Percentiles rank a stretch among this genome's conserved stretches.
These are phyloP conservation scores for Takashimella tepidaria DNA, from an alignment of 1,284 basidiomycete species.

Conservation along the genomic window DNA sequence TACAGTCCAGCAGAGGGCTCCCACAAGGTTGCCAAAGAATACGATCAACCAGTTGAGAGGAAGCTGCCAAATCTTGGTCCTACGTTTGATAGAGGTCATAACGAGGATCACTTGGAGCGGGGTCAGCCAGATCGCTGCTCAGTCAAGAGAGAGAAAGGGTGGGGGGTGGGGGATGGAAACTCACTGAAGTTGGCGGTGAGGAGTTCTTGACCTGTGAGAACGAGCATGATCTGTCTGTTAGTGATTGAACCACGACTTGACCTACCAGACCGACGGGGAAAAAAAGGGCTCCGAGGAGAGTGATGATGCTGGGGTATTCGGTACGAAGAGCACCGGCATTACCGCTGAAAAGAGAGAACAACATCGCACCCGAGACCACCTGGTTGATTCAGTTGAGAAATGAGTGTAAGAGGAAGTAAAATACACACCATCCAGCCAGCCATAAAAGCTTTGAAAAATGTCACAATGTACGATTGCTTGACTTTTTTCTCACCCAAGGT, in stretches of 20 bases:
- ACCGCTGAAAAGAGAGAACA: constrained; percentile 21
- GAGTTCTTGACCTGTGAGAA: constrained; percentile 25
- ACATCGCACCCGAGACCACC: constrained; percentile 26
- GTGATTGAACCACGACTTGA: neutral
- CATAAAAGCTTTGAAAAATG: constrained; percentile 30
- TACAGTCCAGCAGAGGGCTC: constrained; percentile 37
- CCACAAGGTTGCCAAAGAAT: constrained; percentile 44
- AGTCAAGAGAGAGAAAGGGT: neutral
- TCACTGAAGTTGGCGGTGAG: constrained; percentile 27
- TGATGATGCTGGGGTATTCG: constrained; percentile 18
- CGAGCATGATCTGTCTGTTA: constrained; percentile 18
- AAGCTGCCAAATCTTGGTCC: constrained; percentile 21
- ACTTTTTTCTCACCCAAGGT: constrained; percentile 20
- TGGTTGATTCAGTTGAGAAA: neutral
- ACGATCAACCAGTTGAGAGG: constrained; percentile 40
- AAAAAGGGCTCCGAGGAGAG: constrained; percentile 21
- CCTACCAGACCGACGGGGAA: constrained; percentile 26
- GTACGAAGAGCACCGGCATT: constrained; percentile 16
- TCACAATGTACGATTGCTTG: constrained; percentile 17
- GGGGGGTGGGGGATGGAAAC: neutral
- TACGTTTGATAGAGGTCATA: constrained; percentile 19
- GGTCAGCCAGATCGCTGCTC: neutral
- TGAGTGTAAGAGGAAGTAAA: neutral
- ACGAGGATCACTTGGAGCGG: constrained; percentile 24
- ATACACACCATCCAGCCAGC: constrained; percentile 23